Evolutionary conservation across 2,329 filamentous ascomycete genomes (phyloP), one percentile per base, ranked within the genome.

Genomic region (Epicoccum nigrum): DNA sequence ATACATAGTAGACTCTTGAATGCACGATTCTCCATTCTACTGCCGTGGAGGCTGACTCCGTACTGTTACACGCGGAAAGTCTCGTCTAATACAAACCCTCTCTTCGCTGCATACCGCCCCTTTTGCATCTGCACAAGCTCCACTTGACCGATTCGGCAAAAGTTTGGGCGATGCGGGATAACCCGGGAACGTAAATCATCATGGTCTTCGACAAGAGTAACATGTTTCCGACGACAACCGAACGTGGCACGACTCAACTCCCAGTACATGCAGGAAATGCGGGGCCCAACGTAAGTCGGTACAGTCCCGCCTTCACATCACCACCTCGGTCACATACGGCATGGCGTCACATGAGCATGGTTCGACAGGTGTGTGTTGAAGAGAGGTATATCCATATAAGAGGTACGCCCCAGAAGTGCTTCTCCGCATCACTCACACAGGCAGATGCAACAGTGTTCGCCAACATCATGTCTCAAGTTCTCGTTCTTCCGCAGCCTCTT

Each of bases 401-500:
- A 25, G 5, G 13, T 8, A 2, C 19, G 13, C 21, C 15, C 16
- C 33, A 34, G 16, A 17, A 16, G 16, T 25, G 15, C 32, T 15
- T 52, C 27, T 38, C 33, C 30, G 46, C 41, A 37, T 37, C 9
- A 33, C 39, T 30, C 45, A 31, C 9, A n/a, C 21, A 38, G 40
- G 25, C 28, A 20, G 21, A 39, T 28, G 31, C 20, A 44, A 33
- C 30, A 21, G n/a, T 31, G n/a, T 45, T 12, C 3, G 19, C 42
- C n/a, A 39, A n/a, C 46, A 48, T 13, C 33, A 70, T 68, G 66
- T 54, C 60, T 41, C 47, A 44, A 17, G 43, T 63, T 11, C 33
- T 67, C 35, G 43, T 60, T 9, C 58, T 71, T 4, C 68, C 67
- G 17, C 41, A 54, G 7, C 64, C 66, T 33, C 58, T 67, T 9